These are phyloP conservation scores for Noccaea bulbosa DNA, from an alignment of 345 rosid species.

Conservation along the genomic window DNA sequence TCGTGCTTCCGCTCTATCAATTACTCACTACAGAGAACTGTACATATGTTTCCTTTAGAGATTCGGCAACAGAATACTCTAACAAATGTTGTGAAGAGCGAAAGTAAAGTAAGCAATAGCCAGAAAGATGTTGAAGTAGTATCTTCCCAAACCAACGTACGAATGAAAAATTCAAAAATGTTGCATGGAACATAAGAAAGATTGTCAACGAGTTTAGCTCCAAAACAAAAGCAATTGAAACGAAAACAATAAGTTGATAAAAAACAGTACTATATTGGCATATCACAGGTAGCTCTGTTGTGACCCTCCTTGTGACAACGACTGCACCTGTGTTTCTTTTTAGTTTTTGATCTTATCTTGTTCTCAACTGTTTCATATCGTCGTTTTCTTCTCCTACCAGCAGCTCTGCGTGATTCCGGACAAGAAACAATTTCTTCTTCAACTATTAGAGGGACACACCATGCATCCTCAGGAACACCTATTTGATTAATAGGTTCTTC, in stretches of 20 bases:
- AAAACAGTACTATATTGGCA: background rate
- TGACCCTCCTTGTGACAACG: background rate
- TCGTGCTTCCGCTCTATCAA: too few relatives aligned
- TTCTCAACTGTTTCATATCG: background rate
- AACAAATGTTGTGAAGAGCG: fast-evolving
- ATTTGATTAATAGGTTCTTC: background rate
- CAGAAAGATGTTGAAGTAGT: too few relatives aligned
- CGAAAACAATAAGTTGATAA: too few relatives aligned
- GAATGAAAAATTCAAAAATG: too few relatives aligned
- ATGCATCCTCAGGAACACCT: background rate
- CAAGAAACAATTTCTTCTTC: background rate
- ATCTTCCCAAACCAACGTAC: too few relatives aligned
- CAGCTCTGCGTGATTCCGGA: background rate
- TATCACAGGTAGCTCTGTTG: background rate
- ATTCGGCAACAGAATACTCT: too few relatives aligned
- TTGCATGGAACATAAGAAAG: too few relatives aligned
- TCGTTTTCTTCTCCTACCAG: background rate
- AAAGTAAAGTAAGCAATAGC: too few relatives aligned
- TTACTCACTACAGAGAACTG: too few relatives aligned
- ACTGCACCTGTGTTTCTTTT: background rate
- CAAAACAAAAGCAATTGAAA: too few relatives aligned
- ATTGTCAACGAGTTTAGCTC: too few relatives aligned
- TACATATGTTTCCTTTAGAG: too few relatives aligned
- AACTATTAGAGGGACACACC: background rate
- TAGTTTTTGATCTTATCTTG: background rate